A percentile compares a stretch with the other conserved stretches of the same genome.
Conservation (phyloP, 2,329 filamentous ascomycete species). For the Alternaria angustiovoidea region DNA sequence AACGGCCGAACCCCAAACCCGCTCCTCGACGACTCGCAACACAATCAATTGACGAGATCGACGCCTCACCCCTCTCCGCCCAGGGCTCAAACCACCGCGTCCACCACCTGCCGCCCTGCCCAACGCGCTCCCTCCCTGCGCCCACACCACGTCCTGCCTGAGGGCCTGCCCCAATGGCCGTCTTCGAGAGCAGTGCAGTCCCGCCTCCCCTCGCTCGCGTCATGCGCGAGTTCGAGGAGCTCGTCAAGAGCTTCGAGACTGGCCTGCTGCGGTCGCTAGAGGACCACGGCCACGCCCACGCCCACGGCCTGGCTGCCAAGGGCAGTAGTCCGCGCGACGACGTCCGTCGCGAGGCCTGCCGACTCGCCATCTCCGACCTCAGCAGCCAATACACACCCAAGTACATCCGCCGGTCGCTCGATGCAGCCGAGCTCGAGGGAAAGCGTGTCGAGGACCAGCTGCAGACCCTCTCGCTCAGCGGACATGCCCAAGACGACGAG, state of each 20-base stretch:
- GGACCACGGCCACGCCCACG: conserved; percentile 8
- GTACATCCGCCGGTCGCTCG: conserved; percentile 42
- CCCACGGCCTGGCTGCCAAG: conserved; percentile 2
- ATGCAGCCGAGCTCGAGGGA: conserved; percentile 39
- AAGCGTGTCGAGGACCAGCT: conserved; percentile 44
- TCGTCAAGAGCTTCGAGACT: conserved; percentile 40
- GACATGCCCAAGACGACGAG: conserved; percentile 7
- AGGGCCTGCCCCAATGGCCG: conserved; percentile 36
- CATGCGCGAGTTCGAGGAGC: conserved; percentile 46
- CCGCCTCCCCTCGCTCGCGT: conserved; percentile 37
- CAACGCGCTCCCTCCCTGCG: conserved; percentile 7
- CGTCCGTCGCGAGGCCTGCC: conserved; percentile 40
- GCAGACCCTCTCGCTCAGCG: conserved; percentile 23
- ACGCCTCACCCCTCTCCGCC: conserved; percentile 11
- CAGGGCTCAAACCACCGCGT: background rate
- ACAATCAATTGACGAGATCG: background rate
- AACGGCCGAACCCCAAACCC: conserved; percentile 14
- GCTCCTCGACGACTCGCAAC: background rate
- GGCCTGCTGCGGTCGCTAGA: conserved; percentile 42
- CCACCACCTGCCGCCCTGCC: conserved; percentile 9
- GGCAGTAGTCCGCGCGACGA: conserved; percentile 21
- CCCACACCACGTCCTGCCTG: conserved; percentile 15
- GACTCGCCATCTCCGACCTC: conserved; percentile 45
- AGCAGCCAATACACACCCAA: conserved; percentile 43
- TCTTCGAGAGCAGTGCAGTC: conserved; percentile 33